Percentiles rank a stretch among this genome's conserved stretches.
phyloP scores from a whole-genome alignment of 495 filamentous ascomycete genomes.

The Penicillium crystallinum region DNA sequence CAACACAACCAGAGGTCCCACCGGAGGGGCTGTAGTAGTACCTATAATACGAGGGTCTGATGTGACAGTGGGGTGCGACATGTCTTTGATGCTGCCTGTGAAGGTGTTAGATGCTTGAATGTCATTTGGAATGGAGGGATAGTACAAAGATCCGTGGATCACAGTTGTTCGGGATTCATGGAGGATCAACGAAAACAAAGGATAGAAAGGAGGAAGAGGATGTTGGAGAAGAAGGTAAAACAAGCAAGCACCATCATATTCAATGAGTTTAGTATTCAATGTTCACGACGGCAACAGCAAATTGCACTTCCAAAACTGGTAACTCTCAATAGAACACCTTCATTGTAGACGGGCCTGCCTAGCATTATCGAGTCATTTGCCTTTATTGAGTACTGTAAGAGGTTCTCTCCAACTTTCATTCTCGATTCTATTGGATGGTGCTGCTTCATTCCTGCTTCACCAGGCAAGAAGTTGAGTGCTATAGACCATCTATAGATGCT shows the following conservation, averaged over 20 bases:
- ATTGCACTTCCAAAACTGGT: neutral
- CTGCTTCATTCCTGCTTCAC: neutral
- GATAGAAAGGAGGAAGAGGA: neutral
- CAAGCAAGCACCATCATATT: neutral
- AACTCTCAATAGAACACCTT: neutral
- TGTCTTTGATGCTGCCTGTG: neutral
- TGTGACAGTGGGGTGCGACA: neutral
- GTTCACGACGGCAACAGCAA: no score
- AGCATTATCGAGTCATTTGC: neutral
- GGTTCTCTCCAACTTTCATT: neutral
- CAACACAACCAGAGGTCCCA: neutral
- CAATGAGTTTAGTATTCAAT: no score
- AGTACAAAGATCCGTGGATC: no score
- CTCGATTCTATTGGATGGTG: neutral
- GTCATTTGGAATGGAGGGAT: no score
- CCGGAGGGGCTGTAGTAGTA: neutral
- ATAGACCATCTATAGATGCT: neutral
- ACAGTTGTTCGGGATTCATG: no score
- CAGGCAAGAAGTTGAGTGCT: neutral
- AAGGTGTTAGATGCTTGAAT: no score
- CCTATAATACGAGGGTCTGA: neutral
- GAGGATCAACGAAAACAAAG: no score
- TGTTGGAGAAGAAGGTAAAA: neutral
- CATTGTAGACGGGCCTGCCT: neutral
- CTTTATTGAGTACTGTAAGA: neutral